Base-by-base conservation (phyloP, 2,329 filamentous ascomycete genomes). In the Alternaria sp. region DNA sequence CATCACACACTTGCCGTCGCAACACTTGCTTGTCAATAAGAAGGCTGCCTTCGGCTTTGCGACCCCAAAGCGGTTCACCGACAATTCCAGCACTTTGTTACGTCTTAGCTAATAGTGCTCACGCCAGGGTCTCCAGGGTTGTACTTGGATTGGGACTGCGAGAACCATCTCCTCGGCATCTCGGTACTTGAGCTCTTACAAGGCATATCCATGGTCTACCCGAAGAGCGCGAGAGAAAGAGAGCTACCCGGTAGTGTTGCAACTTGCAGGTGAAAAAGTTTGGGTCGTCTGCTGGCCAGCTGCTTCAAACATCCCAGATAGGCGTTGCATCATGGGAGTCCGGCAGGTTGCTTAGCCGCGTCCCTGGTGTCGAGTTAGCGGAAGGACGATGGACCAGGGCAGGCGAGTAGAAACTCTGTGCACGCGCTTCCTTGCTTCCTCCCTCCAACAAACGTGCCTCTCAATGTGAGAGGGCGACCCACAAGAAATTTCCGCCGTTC, bases 401-500 rank as follows among this genome's bases (percentile, higher is more conserved):
- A 40, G 36, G 26, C 56, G 19, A 59, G 54, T 28, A 49, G 44
- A 43, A 43, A 21, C 21, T n/a, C 23, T 36, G n/a, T 40, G 36
- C 36, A 17, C 32, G 3, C 32, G 32, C 32, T 36, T 36, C 4
- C 32, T 36, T 36, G 32, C 32, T 5, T 36, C 32, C 32, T 36
- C 15, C 8, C 26, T 44, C 28, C 25, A 49, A 36, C 19, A 21
- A 25, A 47, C 56, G 55, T n/a, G 45, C 32, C 32, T 36, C 32
- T 15, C 47, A 28, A 19, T 19, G 28, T 15, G 46, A 57, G 32
- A 53, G 26, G 28, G 26, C 13, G 61, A 46, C 51, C 57, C 61
- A 61, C 46, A 45, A 60, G 36, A 57, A 52, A 55, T 59, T 40
- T 52, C 51, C 52, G 61, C 61, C 57, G 61, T 63, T 61, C 46